Percentiles rank a stretch among this genome's conserved stretches.
Evolutionary conservation across 495 filamentous ascomycete genomes (phyloP).

Genomic region (Zalerion maritima): DNA sequence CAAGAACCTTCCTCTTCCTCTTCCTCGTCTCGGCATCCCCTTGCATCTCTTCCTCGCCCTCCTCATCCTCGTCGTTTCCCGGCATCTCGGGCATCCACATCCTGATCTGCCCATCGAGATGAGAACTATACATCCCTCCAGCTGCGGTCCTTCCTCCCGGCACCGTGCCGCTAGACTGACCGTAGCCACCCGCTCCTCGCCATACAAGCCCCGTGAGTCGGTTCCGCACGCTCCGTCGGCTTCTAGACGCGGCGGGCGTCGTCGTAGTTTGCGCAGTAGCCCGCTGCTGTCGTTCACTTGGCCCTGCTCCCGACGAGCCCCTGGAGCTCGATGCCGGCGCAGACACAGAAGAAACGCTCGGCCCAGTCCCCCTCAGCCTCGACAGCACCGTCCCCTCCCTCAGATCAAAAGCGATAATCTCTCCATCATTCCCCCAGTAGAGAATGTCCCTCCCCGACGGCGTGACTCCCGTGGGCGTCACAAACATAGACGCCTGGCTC

Average conservation of each 20-base stretch:
- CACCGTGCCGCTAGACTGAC: constrained; percentile 22
- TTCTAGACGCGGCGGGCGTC: too few relatives aligned
- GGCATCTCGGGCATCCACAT: constrained; percentile 40
- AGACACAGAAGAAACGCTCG: constrained; percentile 28
- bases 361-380: constrained; percentile 47
- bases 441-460: constrained; percentile 44
- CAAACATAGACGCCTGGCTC: constrained; percentile 44
- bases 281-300: constrained; percentile 14
- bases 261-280: constrained; percentile 20
- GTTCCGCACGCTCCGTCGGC: constrained; percentile 35
- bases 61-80: constrained; percentile 31
- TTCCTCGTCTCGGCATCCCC: constrained; percentile 21
- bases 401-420: constrained; percentile 63
- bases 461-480: constrained; percentile 39
- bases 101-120: constrained; percentile 43
- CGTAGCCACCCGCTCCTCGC: constrained; percentile 38
- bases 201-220: constrained; percentile 56
- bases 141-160: constrained; percentile 28
- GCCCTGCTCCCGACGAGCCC: constrained; percentile 17
- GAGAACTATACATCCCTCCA: constrained; percentile 41
- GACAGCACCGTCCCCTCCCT: constrained; percentile 61
- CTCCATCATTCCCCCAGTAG: constrained; percentile 61
- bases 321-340: too few relatives aligned
- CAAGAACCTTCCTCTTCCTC: constrained; percentile 45
- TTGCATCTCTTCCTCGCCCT: constrained; percentile 19